phyloP scores from a whole-genome alignment of 306 rosid genomes.

The Hippophae gyantsensis region DNA sequence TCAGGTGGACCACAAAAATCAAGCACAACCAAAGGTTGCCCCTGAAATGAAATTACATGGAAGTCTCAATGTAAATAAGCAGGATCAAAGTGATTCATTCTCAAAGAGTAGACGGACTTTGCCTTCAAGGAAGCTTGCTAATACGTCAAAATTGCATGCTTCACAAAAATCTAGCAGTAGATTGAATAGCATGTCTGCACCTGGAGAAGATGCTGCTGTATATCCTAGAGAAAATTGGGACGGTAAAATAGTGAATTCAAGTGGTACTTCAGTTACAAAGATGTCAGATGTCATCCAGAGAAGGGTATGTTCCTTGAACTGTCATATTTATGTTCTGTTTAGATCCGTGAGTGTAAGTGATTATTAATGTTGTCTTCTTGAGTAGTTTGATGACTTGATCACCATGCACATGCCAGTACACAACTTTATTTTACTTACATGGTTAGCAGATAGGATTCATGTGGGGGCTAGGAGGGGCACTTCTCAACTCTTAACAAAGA shows the following conservation, averaged over 20 bases:
- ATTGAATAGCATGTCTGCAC: conserved; percentile 42
- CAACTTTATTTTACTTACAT: too few species aligned
- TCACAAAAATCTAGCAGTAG: conserved; percentile 68
- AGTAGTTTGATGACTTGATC: background rate
- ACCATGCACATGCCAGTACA: background rate
- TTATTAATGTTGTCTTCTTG: conserved; percentile 7
- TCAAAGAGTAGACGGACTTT: conserved; percentile 48
- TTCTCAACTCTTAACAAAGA: too few species aligned
- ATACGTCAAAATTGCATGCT: conserved; percentile 51
- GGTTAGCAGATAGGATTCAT: too few species aligned
- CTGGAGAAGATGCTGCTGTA: conserved; percentile 52
- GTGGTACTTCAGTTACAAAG: conserved; percentile 46
- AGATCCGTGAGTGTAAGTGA: conserved; percentile 11
- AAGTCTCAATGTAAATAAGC: conserved; percentile 44
- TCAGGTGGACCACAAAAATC: conserved; percentile 48
- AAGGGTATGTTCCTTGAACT: conserved; percentile 43
- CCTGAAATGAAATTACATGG: conserved; percentile 48
- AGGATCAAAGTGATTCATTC: conserved; percentile 56
- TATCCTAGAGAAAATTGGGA: conserved; percentile 59
- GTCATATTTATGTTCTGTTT: conserved; percentile 1
- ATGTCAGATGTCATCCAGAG: conserved; percentile 81
- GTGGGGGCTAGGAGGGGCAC: too few species aligned
- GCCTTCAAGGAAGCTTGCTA: conserved; percentile 57
- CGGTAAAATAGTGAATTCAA: conserved; percentile 44
- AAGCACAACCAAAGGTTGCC: conserved; percentile 35